Conservation (phyloP, 2,329 filamentous ascomycete species). For the Colletotrichum sp. region DNA sequence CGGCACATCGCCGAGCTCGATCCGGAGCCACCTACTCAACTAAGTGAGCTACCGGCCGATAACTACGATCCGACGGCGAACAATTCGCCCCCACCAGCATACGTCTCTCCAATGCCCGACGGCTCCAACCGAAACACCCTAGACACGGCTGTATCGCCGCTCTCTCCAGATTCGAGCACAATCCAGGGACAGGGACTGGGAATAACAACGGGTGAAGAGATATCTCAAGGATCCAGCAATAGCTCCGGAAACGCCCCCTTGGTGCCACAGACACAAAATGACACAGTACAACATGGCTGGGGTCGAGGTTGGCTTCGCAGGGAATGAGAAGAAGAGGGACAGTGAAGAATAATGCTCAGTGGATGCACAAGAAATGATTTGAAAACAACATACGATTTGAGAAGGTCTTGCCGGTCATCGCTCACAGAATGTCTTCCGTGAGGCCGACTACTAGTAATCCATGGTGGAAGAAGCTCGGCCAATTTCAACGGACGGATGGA, state of each 20-base stretch:
- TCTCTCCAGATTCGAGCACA: background rate
- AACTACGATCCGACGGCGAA: constrained; percentile 3
- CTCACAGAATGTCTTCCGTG: background rate
- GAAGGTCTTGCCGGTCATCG: background rate
- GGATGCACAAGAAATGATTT: background rate
- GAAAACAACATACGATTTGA: background rate
- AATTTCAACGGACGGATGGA: background rate
- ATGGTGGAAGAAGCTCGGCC: background rate
- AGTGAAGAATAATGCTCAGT: background rate
- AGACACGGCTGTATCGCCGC: background rate
- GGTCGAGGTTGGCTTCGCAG: background rate
- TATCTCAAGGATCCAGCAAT: background rate
- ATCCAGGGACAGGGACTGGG: background rate
- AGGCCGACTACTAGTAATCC: background rate
- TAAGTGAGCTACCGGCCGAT: constrained; percentile 10
- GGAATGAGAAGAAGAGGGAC: background rate
- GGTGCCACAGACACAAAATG: background rate
- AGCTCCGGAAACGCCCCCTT: background rate
- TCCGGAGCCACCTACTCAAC: background rate
- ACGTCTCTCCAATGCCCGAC: background rate
- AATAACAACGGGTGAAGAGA: background rate
- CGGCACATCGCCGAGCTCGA: background rate
- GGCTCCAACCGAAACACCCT: background rate
- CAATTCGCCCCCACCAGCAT: background rate
- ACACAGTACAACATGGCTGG: background rate